Base-by-base conservation (phyloP, 495 filamentous ascomycete genomes). In the Ramalina peruviana region DNA sequence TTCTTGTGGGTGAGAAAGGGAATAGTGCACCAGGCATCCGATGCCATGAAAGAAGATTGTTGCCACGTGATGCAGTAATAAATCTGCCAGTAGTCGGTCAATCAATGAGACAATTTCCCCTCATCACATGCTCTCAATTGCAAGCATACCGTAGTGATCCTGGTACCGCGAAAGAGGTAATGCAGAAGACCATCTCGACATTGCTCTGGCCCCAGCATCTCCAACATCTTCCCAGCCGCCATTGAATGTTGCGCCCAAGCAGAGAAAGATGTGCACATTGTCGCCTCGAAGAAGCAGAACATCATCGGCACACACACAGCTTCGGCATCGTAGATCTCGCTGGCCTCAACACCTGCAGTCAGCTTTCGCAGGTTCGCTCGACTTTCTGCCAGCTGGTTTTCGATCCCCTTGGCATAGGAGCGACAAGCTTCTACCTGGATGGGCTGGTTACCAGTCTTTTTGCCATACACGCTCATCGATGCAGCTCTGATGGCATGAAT, bases 371-470 rank as follows among this genome's bases (percentile, higher is more conserved):
- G 19, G 12, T 15, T 49, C 26, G 11, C 15, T 20, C 40, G 33
- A 25, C 20, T 40, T 26, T 49, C 37, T 15, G 40, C 36, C 16
- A 27, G 47, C 37, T 49, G 47, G 40, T n/a, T 20, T 23, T 40
- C 23, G 7, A 49, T 17, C 12, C 47, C 47, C 23, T 49, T 49
- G 37, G 38, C 47, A 20, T 49, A 49, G 19, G 36, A 49, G 20
- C 37, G 47, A 25, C 47, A 49, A 40, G 47, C 47, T 23, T 49
- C 47, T 6, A 49, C 36, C 19, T 41, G 47, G 13, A 41, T 41
- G 21, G 47, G 38, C 0, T 26, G 21, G 37, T 41, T n/a, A 27
- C 47, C 37, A 16, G 21, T 49, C 26, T 39, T 38, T 36, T 49
- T 49, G 5, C 36, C 47, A 41, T 41, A 41, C 19, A 17, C 36